phyloP scores from a whole-genome alignment of 345 rosid genomes.

The Lumnitzera racemosa region DNA sequence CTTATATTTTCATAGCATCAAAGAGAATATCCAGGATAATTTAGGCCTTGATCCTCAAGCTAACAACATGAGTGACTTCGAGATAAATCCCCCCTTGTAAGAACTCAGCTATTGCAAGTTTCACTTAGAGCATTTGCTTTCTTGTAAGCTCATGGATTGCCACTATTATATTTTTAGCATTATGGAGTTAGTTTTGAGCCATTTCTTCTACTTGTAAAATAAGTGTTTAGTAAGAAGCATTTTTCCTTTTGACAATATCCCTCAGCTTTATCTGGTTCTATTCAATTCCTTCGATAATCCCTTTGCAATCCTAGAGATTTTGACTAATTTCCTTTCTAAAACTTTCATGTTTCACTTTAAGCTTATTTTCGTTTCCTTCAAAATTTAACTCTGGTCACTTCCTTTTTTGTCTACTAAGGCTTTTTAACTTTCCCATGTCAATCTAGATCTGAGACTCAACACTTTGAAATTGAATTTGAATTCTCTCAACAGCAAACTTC shows the following conservation, averaged over 20 bases:
- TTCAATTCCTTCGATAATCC: slow-evolving; percentile 53
- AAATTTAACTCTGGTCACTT: slow-evolving; percentile 64
- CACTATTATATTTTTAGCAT: slow-evolving; percentile 53
- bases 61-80: slow-evolving; percentile 13
- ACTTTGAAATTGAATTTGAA: slow-evolving; percentile 50
- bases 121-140: slow-evolving; percentile 60
- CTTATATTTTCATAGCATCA: too few species aligned
- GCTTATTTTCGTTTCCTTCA: slow-evolving; percentile 72
- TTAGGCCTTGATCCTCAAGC: not conserved
- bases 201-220: slow-evolving; percentile 57
- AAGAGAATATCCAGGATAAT: slow-evolving; percentile 7
- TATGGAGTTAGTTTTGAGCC: slow-evolving; percentile 41
- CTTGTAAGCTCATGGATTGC: slow-evolving; percentile 60
- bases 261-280: slow-evolving; percentile 53
- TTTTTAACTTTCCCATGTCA: slow-evolving; percentile 53
- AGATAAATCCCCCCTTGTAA: slow-evolving; percentile 34
- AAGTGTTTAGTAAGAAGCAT: slow-evolving; percentile 61
- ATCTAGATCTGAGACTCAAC: slow-evolving; percentile 59
- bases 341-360: slow-evolving; percentile 55
- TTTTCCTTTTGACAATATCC: slow-evolving; percentile 64
- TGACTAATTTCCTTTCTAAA: slow-evolving; percentile 54
- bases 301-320: slow-evolving; percentile 53
- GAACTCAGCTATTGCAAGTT: slow-evolving; percentile 46
- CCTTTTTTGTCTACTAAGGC: slow-evolving; percentile 58
- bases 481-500: slow-evolving; percentile 60